phyloP scores from a whole-genome alignment of 305 asterid genomes.

The Plantago rigida region DNA sequence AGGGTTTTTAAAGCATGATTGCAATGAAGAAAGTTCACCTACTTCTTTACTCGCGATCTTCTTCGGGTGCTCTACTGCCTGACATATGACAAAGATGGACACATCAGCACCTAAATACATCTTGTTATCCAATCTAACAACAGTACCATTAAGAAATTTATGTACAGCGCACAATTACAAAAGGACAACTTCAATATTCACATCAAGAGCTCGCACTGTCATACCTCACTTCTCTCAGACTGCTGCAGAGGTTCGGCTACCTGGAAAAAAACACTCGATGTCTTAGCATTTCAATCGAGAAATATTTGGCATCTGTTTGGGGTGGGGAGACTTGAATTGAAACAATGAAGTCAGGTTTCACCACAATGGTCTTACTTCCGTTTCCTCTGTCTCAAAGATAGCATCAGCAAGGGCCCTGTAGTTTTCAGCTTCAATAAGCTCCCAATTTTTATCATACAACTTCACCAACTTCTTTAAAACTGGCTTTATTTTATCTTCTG shows the following conservation, averaged over 20 bases:
- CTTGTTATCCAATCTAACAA: slow-evolving; percentile 7
- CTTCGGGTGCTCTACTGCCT: slow-evolving; percentile 32
- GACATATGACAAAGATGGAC: slow-evolving; percentile 23
- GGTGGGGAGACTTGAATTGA: slow-evolving; percentile 4
- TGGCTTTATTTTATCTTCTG: slow-evolving; percentile 51
- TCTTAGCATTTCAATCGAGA: not conserved
- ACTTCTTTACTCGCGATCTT: slow-evolving; percentile 32
- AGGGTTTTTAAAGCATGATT: slow-evolving; percentile 13
- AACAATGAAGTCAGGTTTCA: not conserved
- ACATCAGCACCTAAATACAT: slow-evolving; percentile 21
- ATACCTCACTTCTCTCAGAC: slow-evolving; percentile 33
- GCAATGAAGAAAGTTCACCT: slow-evolving; percentile 26
- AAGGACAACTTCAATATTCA: slow-evolving; percentile 5
- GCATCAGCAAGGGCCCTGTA: slow-evolving; percentile 69
- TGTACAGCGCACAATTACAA: not conserved
- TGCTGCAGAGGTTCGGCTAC: slow-evolving; percentile 26
- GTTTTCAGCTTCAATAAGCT: slow-evolving; percentile 58
- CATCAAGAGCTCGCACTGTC: slow-evolving; percentile 14
- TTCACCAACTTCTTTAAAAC: slow-evolving; percentile 49
- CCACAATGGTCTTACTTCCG: slow-evolving; percentile 31
- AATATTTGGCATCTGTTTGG: not conserved
- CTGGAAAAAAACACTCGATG: slow-evolving; percentile 25
- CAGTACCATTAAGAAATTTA: no score
- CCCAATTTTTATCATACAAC: slow-evolving; percentile 56
- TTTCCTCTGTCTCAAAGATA: slow-evolving; percentile 49